Percentiles rank a stretch among this genome's conserved stretches.
Evolutionary conservation across 345 rosid genomes (phyloP).

Genomic region (Kernera saxatilis): DNA sequence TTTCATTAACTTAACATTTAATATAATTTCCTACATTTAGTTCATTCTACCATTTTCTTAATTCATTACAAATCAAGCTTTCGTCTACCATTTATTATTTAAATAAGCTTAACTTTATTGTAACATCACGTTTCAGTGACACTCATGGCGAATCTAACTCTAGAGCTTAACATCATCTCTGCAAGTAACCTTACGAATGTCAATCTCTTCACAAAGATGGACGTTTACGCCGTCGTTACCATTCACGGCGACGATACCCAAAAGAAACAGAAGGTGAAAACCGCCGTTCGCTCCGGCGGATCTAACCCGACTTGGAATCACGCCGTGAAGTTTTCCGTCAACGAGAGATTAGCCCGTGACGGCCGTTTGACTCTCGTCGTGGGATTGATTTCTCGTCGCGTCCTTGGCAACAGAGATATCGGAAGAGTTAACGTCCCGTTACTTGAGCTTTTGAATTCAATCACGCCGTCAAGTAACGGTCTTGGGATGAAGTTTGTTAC

Average conservation of each 20-base stretch:
- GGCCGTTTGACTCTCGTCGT: constrained; percentile 37
- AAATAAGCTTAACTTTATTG: neutral
- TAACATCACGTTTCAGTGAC: neutral
- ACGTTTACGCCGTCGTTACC: constrained; percentile 48
- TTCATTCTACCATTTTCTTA: neutral
- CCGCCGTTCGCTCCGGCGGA: constrained; percentile 44
- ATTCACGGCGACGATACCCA: constrained; percentile 32
- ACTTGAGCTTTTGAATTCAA: constrained; percentile 41
- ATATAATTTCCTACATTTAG: neutral
- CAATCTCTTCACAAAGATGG: constrained; percentile 61
- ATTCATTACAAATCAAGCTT: neutral
- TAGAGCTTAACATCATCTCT: constrained; percentile 52
- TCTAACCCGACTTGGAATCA: constrained; percentile 60
- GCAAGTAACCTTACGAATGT: constrained; percentile 55
- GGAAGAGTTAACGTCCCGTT: constrained; percentile 61
- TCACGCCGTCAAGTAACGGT: neutral
- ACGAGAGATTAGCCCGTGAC: constrained; percentile 35
- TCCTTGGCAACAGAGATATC: constrained; percentile 50
- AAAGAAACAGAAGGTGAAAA: constrained; percentile 35
- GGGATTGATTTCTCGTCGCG: constrained; percentile 41
- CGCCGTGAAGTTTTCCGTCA: constrained; percentile 40
- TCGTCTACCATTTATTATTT: neutral
- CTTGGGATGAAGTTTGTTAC: constrained; percentile 32
- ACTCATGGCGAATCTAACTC: constrained; percentile 39
- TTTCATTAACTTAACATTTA: neutral